Evolutionary conservation across 2,329 filamentous ascomycete genomes (phyloP).

Genomic region (Colletotrichum gigasporum): DNA sequence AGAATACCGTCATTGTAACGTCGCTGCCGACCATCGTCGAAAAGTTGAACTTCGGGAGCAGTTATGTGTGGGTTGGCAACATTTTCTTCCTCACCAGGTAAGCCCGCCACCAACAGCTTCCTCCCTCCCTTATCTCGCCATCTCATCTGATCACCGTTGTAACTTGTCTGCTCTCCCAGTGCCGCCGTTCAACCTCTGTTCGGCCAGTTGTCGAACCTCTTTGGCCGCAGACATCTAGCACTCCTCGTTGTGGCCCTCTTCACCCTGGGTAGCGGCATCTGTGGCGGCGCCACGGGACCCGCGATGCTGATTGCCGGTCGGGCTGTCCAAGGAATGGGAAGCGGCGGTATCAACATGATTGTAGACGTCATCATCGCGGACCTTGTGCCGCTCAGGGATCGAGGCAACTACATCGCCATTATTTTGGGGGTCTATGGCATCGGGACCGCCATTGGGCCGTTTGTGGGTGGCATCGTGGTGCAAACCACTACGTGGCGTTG

Average conservation of each 20-base stretch:
- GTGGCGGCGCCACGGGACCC: constrained; percentile 54
- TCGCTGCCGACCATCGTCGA: constrained; percentile 37
- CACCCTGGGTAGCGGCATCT: constrained; percentile 61
- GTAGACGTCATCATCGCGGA: constrained; percentile 51
- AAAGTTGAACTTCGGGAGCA: constrained; percentile 31
- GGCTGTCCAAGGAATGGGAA: constrained; percentile 58
- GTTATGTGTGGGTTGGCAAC: constrained; percentile 40
- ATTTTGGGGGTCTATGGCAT: constrained; percentile 43
- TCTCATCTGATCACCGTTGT: no score
- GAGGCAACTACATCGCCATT: constrained; percentile 49
- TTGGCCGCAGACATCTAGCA: constrained; percentile 55
- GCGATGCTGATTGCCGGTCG: constrained; percentile 59
- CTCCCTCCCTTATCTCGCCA: neutral
- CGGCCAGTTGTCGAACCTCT: constrained; percentile 62
- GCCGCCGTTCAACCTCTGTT: constrained; percentile 57
- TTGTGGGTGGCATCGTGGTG: constrained; percentile 42
- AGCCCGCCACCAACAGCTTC: neutral
- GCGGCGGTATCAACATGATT: constrained; percentile 45
- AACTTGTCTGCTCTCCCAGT: no score
- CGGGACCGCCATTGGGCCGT: constrained; percentile 44
- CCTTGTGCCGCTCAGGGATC: constrained; percentile 56
- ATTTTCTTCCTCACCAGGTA: constrained; percentile 36
- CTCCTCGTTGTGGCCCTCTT: constrained; percentile 56
- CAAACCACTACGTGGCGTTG: constrained; percentile 50
- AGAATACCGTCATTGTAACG: constrained; percentile 37